Evolutionary conservation across 495 filamentous ascomycete species (phyloP), one percentile per base, ranked within the genome.

Genomic region (Podospora tetraspora): DNA sequence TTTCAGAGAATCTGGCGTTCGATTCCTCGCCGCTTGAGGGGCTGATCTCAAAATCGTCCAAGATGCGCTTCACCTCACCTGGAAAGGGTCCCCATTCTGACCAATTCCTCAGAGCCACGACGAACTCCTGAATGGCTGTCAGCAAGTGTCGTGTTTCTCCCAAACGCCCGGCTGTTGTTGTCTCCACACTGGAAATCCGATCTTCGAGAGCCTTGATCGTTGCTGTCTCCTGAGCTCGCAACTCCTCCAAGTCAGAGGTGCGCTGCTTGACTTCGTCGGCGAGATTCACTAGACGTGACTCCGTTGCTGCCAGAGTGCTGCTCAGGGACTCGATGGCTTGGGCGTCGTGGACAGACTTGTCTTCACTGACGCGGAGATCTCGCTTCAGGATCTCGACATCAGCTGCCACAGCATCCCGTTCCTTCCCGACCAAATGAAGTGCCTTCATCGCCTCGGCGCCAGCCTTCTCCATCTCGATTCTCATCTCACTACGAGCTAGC

Each of bases 391-490:
- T 25, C 21, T 63, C 52, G 0, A 74, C 16, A 23, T 70, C 19
- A 0, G 43, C 56, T 3, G 21, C 16, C 21, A 72, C 16, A 0
- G 25, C 57, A 16, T 73, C 43, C n/a, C 60, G 37, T 8, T 72
- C 56, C 43, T 66, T 58, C n/a, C 67, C 43, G 12, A 56, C 63
- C 19, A 71, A 43, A 4, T 29, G 27, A 19, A 73, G 57, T 5
- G 19, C 12, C 13, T 58, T 63, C 23, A 64, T 62, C 3, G 68
- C 23, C 12, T 73, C 66, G 4, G 59, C 57, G 13, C 27, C 21
- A 3, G 32, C 63, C 16, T 34, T 66, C 52, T 73, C 71, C 63
- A 70, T 69, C n/a, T 72, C 62, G 13, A 64, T 25, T 6, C 52
- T 23, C 30, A 61, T 30, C 13, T 73, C 69, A 8, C 58, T 64